Percentiles rank a stretch among this genome's conserved stretches.
phyloP scores from a whole-genome alignment of 2,329 filamentous ascomycete species.

The Alternaria longipes region DNA sequence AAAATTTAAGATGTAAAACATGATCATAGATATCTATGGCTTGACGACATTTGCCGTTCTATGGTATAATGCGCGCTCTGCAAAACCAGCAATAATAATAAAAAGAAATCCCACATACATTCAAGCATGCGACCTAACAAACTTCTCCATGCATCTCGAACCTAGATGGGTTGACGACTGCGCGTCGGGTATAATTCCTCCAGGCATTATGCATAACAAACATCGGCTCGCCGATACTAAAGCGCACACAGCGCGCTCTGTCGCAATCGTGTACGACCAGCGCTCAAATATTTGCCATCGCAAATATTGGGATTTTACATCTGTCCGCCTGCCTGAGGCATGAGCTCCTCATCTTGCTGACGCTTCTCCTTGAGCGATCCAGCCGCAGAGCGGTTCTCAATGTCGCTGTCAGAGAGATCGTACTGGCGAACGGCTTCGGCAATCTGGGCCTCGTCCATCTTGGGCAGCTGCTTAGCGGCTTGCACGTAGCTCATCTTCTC shows the following conservation, averaged over 20 bases:
- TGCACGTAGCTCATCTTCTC: constrained; percentile 51
- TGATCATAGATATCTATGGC: constrained; percentile 10
- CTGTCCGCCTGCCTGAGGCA: constrained; percentile 28
- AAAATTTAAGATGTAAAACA: background rate
- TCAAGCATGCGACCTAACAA: background rate
- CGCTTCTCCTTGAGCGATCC: constrained; percentile 38
- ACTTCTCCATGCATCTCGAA: constrained; percentile 11
- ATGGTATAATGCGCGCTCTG: constrained; percentile 18
- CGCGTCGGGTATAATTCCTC: constrained; percentile 40
- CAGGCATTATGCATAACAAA: constrained; percentile 16
- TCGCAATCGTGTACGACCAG: constrained; percentile 27
- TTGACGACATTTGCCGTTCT: constrained; percentile 12
- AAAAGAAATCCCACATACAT: constrained; percentile 7
- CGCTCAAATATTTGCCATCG: constrained; percentile 16
- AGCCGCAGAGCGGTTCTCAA: constrained; percentile 42
- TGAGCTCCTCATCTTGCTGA: constrained; percentile 29
- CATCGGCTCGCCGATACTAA: constrained; percentile 26
- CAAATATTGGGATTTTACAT: constrained; percentile 11
- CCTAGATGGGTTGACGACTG: constrained; percentile 26
- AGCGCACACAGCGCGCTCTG: constrained; percentile 24
- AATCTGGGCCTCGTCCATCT: constrained; percentile 47
- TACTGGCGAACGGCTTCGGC: constrained; percentile 46
- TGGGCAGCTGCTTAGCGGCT: constrained; percentile 49
- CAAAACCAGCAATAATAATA: constrained; percentile 5
- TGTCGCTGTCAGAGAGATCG: constrained; percentile 43